Base-by-base conservation (phyloP, 345 rosid species). In the Euphorbia pulcherrima region DNA sequence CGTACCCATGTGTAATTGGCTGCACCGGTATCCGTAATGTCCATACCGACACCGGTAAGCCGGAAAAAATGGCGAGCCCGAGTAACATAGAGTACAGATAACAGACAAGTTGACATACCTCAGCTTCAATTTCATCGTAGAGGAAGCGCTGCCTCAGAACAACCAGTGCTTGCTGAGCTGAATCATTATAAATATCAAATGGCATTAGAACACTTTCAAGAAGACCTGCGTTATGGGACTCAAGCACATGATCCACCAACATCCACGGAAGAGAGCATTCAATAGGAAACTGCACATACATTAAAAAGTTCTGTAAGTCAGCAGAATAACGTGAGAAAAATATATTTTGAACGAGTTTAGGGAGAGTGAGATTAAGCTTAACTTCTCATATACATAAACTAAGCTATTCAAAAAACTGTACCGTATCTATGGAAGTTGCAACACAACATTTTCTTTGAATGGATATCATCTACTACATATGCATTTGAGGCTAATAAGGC, bases 221-320 rank as follows among this genome's bases (percentile, higher is more conserved):
- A 80, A 91, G 92, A 67, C 96, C 96, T 26, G 90, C 77, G 80
- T 83, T 87, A 55, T 80, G 92, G 68, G 86, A 81, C 70, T 89
- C 99, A 18, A 94, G 90, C 74, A 88, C 83, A 69, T 94, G 85
- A 73, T 89, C 97, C 75, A 89, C 86, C 81, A 94, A 78, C 97
- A 94, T 94, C 99, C 99, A 94, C 60, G 99, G 99, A 74, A 94
- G 95, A 75, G 99, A 94, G 81, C 99, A 91, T 77, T 94, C 97
- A 78, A 91, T 83, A 1, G 99, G 97, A 80, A 91, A 94, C 99
- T 94, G 83, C 66, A 80, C 60, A 35, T 28, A 41, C 37, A 59
- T 10, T 46, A 35, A 55, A 1, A 44, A 58, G 33, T 41, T 58
- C 33, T 28, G 20, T 27, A 62, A 70, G 54, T 71, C 41, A 60